Conservation (phyloP, 345 rosid genomes). For the Nephelium lappaceum region DNA sequence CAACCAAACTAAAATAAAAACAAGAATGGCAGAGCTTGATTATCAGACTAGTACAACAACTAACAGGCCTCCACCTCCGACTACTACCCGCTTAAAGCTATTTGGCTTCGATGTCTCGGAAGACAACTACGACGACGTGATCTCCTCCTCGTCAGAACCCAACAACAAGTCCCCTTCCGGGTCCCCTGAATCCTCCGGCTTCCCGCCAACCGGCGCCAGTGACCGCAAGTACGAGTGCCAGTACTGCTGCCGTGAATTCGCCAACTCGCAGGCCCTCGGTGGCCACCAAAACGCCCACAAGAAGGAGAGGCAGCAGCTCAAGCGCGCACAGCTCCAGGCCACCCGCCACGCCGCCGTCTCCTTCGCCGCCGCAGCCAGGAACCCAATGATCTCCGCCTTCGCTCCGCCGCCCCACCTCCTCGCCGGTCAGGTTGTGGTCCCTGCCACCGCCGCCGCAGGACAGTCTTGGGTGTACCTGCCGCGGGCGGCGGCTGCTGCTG, state of each 20-base stretch:
- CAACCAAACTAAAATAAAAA: neutral
- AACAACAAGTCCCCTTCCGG: constrained; percentile 28
- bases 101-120: constrained; percentile 84
- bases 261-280: constrained; percentile 79
- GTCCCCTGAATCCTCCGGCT: constrained; percentile 33
- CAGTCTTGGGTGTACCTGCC: constrained; percentile 91
- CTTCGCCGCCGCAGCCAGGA: constrained; percentile 54
- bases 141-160: constrained; percentile 25
- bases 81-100: constrained; percentile 67
- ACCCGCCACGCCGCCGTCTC: constrained; percentile 64
- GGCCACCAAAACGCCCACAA: constrained; percentile 92
- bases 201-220: constrained; percentile 26
- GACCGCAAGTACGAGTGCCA: constrained; percentile 88
- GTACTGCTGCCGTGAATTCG: constrained; percentile 75
- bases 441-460: constrained; percentile 34
- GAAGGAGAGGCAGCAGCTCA: constrained; percentile 79
- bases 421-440: constrained; percentile 45
- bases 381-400: constrained; percentile 89
- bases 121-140: constrained; percentile 64
- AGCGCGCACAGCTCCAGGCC: constrained; percentile 76
- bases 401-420: constrained; percentile 84
- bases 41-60: constrained; percentile 37
- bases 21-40: constrained; percentile 55
- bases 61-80: constrained; percentile 19
- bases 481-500: constrained; percentile 52